These are phyloP conservation scores for Monosporozyma servazzii DNA, from an alignment of 805 yeast species.

Conservation along the genomic window DNA sequence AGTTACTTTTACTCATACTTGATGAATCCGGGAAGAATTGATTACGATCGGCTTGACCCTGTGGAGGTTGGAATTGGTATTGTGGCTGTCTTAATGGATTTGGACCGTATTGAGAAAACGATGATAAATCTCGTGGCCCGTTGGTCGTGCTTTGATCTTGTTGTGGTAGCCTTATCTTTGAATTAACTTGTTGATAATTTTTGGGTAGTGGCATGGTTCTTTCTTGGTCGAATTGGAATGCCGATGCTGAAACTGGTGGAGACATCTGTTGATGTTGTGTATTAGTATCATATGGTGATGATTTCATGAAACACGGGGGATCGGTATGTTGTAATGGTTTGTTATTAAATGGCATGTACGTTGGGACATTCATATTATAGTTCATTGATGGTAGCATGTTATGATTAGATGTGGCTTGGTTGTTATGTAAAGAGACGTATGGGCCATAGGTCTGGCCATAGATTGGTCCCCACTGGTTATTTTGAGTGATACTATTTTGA, in stretches of 20 bases:
- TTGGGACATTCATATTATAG: background rate
- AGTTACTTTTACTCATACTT: background rate
- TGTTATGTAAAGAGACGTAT: background rate
- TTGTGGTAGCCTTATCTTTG: background rate
- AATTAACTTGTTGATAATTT: slow-evolving; percentile 1
- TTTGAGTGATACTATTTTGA: background rate
- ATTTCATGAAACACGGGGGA: background rate
- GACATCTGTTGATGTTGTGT: slow-evolving; percentile 1
- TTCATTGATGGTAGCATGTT: background rate
- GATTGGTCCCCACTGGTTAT: background rate
- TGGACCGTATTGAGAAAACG: background rate
- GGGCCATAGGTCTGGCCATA: background rate
- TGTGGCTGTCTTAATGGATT: slow-evolving; percentile 1
- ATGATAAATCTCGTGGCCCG: background rate
- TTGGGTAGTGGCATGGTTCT: background rate
- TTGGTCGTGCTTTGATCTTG: background rate
- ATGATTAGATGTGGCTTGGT: background rate
- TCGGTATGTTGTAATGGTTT: background rate
- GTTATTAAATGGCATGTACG: background rate
- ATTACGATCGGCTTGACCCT: background rate
- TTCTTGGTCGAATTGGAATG: background rate
- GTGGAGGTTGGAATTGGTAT: background rate
- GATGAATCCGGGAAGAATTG: background rate
- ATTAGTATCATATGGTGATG: background rate
- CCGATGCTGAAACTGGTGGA: slow-evolving; percentile 3